Evolutionary conservation across 148 eudicot species (phyloP).

Genomic region (Camellia japonica): DNA sequence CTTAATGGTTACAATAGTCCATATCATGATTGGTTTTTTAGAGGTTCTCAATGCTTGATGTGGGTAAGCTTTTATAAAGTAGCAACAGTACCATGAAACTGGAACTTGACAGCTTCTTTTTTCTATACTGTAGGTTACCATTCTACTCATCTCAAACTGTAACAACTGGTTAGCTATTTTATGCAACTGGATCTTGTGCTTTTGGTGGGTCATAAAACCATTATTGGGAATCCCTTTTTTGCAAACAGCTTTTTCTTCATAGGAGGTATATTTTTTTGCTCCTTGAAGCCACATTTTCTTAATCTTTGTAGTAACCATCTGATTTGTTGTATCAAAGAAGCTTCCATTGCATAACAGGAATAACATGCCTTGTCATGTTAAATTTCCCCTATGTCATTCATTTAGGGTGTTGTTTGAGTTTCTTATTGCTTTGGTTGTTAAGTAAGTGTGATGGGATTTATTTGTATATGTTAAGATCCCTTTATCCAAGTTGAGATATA

Average conservation of each 20-base stretch:
- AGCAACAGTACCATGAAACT: not conserved
- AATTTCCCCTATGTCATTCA: not conserved
- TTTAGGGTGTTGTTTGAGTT: not conserved
- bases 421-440: not conserved
- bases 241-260: constrained; percentile 46
- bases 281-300: constrained; percentile 6
- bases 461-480: constrained; percentile 2
- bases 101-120: not conserved
- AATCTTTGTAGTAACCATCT: not conserved
- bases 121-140: constrained; percentile 30
- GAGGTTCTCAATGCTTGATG: constrained; percentile 45
- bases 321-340: not conserved
- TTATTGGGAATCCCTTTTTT: constrained; percentile 47
- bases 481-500: no score
- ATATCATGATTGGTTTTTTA: constrained; percentile 48
- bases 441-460: not conserved
- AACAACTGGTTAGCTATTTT: constrained; percentile 41
- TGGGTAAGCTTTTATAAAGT: constrained; percentile 48
- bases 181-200: constrained; percentile 41
- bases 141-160: constrained; percentile 39
- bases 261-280: constrained; percentile 30
- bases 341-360: constrained; percentile 2
- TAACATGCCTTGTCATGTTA: not conserved
- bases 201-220: constrained; percentile 66
- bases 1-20: constrained; percentile 17